Evolutionary conservation across 1,139 yeast genomes (phyloP), one percentile per base, ranked within the genome.

Genomic region (Debaryomycetaceae sp.): DNA sequence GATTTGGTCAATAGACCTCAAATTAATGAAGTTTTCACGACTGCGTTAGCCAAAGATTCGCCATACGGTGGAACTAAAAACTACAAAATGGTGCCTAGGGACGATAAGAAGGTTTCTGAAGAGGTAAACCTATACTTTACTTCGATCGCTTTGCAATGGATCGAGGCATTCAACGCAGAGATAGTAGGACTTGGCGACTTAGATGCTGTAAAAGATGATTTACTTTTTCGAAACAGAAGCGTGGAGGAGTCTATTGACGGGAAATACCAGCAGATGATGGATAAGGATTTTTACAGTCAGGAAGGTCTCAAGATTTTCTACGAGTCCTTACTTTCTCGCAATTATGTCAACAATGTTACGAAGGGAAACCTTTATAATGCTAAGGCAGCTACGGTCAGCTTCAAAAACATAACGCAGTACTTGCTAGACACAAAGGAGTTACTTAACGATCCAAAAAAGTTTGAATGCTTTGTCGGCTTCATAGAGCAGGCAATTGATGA

Each of bases 1-100:
- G 75, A 70, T 43, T 43, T 67, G 15, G 45, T 66, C n/a, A 48
- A 62, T 2, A 52, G 50, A 11, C 62, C 67, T 0, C 47, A 42
- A 2, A 43, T 51, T 30, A 65, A 57, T 36, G 75, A 71, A 39
- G 43, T 59, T 6, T 43, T 70, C 40, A 50, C 58, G 9, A 53
- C 74, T 1, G 44, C 62, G 2, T 53, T 70, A 33, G 56, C 72
- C 1, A 46, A 49, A 29, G 52, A 61, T 14, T 59, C 63, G 5
- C 56, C 65, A 3, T 47, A 67, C 16, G 49, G 58, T 29, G 75
- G 73, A 3, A 61, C 60, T 34, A 13, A 48, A 1, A 37, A 41
- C 14, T 59, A 61, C 41, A 49, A 49, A 32, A 43, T 65, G 17
- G 48, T 57, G 3, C 54, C 58, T 8, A 59, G 52, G 42, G 52